Base-by-base conservation (phyloP, 1,284 basidiomycete genomes). In the Cryptococcus hybrid region DNA sequence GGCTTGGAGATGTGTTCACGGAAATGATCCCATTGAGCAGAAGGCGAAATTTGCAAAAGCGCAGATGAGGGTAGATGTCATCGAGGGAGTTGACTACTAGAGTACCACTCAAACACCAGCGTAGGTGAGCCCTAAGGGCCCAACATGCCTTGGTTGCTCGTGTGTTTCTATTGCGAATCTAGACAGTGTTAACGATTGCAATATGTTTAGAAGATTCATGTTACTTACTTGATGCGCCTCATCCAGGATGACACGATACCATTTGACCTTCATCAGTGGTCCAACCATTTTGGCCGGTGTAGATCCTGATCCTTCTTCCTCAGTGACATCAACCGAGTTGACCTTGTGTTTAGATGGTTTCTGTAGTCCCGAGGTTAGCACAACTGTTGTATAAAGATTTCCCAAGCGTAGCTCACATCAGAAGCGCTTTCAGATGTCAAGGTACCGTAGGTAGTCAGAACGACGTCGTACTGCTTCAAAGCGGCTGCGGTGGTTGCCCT, bases 211-310 rank as follows among this genome's bases (percentile, higher is more conserved):
- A 40, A 13, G 12, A 24, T 9, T 13, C 5, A 30, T 30, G 4
- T n/a, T 3, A 54, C 62, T 56, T 15, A 68, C 64, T 35, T 65
- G 58, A 47, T 72, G 78, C 0, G 78, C 77, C 57, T 81, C 80
- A 58, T 80, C 80, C 11, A 80, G 62, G 37, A 79, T 69, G 47
- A 80, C 67, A 13, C 80, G 66, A 60, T 73, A 79, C 70, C 73
- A 79, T 7, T 68, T 57, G 30, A 71, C 62, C 30, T 68, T 54
- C 39, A 75, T 68, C 2, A 78, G 55, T 3, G 74, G 71, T 1
- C 74, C 76, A 47, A 63, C 67, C 47, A 61, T 61, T 18, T 56
- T 51, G 30, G 30, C 30, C 30, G 30, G 30, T 30, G 30, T 30
- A 30, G 30, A 30, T 30, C 30, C 4, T 30, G 30, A 30, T 30